Conservation (phyloP, 495 filamentous ascomycete genomes). For the Neurospora sp. region DNA sequence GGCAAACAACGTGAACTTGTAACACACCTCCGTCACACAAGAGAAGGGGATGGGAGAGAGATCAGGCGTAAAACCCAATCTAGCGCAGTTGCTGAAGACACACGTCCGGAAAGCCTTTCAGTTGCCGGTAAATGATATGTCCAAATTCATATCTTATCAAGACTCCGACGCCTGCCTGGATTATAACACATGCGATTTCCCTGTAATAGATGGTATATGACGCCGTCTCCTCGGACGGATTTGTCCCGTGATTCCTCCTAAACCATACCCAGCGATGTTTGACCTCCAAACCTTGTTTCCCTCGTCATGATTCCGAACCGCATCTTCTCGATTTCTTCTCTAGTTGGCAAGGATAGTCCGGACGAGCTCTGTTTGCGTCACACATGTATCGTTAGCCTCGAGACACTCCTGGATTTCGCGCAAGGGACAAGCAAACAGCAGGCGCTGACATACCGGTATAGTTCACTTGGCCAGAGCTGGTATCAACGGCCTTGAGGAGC, state of each 20-base stretch:
- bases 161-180: background rate
- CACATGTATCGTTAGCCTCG: slow-evolving; percentile 6
- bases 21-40: background rate
- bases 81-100: background rate
- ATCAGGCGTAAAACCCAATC: background rate
- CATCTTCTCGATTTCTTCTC: slow-evolving; percentile 6
- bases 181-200: background rate
- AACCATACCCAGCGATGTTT: background rate
- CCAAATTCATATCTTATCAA: background rate
- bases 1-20: background rate
- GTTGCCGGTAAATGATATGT: background rate
- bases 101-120: background rate
- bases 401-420: background rate
- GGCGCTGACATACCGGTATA: slow-evolving; percentile 63
- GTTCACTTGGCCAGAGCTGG: slow-evolving; percentile 88
- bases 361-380: slow-evolving; percentile 57
- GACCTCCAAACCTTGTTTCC: background rate
- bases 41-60: background rate
- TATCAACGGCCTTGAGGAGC: slow-evolving; percentile 92
- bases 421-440: background rate
- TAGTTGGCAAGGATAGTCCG: slow-evolving; percentile 91
- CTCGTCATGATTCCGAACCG: background rate
- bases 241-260: background rate
- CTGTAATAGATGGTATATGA: background rate
- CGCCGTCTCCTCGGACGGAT: background rate